A percentile compares a stretch with the other conserved stretches of the same genome.
These are phyloP conservation scores for Coprinopsis sp. DNA, from an alignment of 768 basidiomycete genomes.

Conservation along the genomic window DNA sequence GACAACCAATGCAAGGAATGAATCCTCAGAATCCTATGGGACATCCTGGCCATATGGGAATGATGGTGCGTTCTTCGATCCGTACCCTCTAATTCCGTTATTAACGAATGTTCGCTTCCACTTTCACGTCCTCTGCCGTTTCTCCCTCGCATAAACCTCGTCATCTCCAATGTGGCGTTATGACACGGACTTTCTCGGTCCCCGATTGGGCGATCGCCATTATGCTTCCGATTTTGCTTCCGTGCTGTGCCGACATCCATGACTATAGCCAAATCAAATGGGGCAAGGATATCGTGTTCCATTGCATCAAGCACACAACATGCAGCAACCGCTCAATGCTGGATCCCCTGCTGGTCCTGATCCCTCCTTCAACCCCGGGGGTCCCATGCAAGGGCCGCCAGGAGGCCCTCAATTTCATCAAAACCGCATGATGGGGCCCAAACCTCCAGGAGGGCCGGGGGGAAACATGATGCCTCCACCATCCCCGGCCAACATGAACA, in stretches of 20 bases:
- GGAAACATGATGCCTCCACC: constrained; percentile 8
- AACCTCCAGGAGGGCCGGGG: constrained; percentile 31
- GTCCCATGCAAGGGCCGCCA: constrained; percentile 20
- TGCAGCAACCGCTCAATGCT: constrained; percentile 12
- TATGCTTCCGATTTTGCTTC: not conserved
- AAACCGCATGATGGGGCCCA: constrained; percentile 21
- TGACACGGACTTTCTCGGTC: no score
- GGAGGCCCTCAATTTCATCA: constrained; percentile 22
- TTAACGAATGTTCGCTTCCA: constrained; percentile 1
- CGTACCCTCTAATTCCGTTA: not conserved
- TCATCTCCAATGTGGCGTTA: no score
- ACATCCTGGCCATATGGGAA: constrained; percentile 4
- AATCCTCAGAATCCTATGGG: constrained; percentile 17
- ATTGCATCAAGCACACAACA: constrained; percentile 28
- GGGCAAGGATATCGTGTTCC: constrained; percentile 23
- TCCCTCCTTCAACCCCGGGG: constrained; percentile 35
- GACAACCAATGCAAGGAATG: constrained; percentile 34
- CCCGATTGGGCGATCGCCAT: not conserved
- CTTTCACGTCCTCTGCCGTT: not conserved
- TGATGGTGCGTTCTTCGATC: constrained; percentile 18
- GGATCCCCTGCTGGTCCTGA: constrained; percentile 23
- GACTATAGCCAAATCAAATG: constrained; percentile 13
- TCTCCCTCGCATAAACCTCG: not conserved
- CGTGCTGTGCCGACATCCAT: not conserved
- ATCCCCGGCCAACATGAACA: constrained; percentile 3